phyloP scores from a whole-genome alignment of 1,139 yeast genomes.

The Diutina siamensis region DNA sequence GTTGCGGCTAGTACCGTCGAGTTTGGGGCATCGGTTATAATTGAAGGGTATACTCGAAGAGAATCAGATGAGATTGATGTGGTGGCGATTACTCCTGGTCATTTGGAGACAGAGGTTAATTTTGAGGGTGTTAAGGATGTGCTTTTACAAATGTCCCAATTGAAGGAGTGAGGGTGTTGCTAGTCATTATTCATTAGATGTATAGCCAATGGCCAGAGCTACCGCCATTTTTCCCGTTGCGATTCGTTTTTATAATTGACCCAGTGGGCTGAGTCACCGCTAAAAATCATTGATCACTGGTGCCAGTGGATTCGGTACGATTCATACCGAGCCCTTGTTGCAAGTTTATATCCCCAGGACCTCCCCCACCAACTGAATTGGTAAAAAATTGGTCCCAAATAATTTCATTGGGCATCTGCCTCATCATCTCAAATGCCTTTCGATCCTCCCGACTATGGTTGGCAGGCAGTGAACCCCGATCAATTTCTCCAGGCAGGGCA shows the following conservation, averaged over 20 bases:
- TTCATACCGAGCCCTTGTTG: neutral
- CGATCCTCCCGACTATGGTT: conserved; percentile 8
- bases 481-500: conserved; percentile 1
- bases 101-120: neutral
- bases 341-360: neutral
- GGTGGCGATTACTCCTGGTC: neutral
- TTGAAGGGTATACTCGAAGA: neutral
- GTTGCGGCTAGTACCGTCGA: no score
- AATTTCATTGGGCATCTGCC: conserved; percentile 55
- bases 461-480: neutral
- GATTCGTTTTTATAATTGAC: no score
- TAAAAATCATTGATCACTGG: neutral
- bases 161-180: no score
- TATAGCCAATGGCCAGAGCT: no score
- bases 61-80: neutral
- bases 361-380: conserved; percentile 6
- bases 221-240: no score
- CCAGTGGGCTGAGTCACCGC: no score
- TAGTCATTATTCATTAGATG: neutral
- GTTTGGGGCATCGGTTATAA: no score
- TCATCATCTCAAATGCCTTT: conserved; percentile 40
- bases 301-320: neutral
- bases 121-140: neutral
- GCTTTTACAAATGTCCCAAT: neutral
- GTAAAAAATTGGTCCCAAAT: conserved; percentile 73